Conservation (phyloP, 208 protist genomes). For the Leishmania turanica region DNA sequence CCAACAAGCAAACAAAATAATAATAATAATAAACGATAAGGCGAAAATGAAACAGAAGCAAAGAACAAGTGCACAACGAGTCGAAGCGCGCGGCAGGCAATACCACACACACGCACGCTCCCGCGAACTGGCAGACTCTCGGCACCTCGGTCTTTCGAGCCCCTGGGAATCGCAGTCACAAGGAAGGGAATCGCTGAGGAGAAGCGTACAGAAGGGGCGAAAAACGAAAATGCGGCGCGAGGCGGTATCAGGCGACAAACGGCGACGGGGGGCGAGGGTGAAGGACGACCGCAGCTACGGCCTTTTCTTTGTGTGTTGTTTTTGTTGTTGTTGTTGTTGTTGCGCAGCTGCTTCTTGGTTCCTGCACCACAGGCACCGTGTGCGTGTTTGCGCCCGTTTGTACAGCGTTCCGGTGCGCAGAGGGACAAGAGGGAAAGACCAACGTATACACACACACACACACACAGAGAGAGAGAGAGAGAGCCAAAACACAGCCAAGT, state of each 20-base stretch:
- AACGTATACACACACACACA: background rate
- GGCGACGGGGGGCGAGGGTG: background rate
- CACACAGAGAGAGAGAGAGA: too few species aligned
- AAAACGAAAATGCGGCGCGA: background rate
- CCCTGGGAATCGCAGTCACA: background rate
- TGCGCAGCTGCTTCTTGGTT: background rate
- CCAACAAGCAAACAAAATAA: too few species aligned
- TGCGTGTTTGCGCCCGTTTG: background rate
- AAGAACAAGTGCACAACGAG: too few species aligned
- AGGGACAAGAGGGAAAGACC: background rate
- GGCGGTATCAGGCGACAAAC: background rate
- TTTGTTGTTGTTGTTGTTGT: too few species aligned
- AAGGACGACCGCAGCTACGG: background rate
- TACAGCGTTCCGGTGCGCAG: background rate
- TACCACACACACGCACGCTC: background rate
- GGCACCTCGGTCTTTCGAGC: background rate
- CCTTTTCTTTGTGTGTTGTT: too few species aligned
- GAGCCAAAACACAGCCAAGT: too few species aligned
- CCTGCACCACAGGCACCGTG: background rate
- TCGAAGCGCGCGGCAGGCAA: background rate
- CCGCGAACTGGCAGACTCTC: background rate
- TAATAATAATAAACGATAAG: background rate
- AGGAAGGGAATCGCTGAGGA: background rate
- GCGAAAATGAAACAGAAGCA: too few species aligned
- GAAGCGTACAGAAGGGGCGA: background rate